Evolutionary conservation across 2,329 filamentous ascomycete species (phyloP).

Genomic region (Karstenula rhodostoma): DNA sequence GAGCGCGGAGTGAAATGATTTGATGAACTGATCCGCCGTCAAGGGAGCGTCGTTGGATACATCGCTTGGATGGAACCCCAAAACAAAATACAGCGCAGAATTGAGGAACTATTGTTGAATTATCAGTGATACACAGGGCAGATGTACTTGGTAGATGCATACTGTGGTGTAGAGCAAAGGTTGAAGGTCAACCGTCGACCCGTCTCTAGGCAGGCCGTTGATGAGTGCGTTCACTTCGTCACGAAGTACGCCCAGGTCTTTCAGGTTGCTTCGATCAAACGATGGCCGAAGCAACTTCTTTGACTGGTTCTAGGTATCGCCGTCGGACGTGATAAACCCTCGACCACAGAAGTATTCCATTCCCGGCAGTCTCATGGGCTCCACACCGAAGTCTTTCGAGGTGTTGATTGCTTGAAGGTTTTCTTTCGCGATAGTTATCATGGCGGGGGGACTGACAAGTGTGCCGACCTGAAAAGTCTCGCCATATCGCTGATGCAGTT

Average conservation of each 20-base stretch:
- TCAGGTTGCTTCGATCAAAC: constrained; percentile 57
- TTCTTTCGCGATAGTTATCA: background rate
- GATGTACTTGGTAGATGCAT: no score
- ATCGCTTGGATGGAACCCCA: constrained; percentile 12
- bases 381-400: background rate
- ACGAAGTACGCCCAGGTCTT: constrained; percentile 63
- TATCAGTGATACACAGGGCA: no score
- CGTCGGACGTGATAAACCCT: constrained; percentile 52
- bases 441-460: background rate
- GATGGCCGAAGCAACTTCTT: constrained; percentile 57
- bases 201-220: constrained; percentile 62
- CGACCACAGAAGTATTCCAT: constrained; percentile 26
- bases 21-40: constrained; percentile 16
- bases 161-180: constrained; percentile 26
- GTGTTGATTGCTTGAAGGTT: background rate
- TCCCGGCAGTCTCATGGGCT: background rate
- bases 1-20: constrained; percentile 27
- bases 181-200: constrained; percentile 33
- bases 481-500: background rate
- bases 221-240: constrained; percentile 63
- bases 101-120: no score
- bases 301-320: constrained; percentile 33
- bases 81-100: constrained; percentile 20
- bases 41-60: constrained; percentile 8
- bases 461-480: background rate